Evolutionary conservation across 2,329 filamentous ascomycete species (phyloP), one percentile per base, ranked within the genome.

Genomic region (Peltaster fructicola): DNA sequence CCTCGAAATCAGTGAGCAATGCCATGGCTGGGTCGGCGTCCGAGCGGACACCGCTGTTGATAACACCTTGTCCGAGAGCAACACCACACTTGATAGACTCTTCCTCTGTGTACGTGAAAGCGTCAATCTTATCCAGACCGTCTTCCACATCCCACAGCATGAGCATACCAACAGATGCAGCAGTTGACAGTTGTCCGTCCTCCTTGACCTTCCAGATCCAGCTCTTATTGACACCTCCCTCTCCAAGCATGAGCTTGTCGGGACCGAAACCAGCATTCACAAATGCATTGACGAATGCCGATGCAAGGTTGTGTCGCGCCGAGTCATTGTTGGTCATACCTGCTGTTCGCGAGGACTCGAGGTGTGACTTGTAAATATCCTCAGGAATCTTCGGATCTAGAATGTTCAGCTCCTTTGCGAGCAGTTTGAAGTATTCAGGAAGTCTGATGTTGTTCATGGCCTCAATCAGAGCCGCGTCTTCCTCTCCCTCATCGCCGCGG

Each of bases 131-230:
- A 50, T 92, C 81, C 26, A 98, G 60, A 27, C 85, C 88, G 37
- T 69, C 73, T 44, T 95, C 85, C 12, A 92, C 74, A 45, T 98
- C 85, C 79, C 88, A 92, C 44, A 91, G 68, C 47, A 92, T 62
- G 10, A 98, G 63, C 42, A 88, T 85, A 45, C 88, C 88, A 39
- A 93, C 57, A 1, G 88, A 95, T 4, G 90, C 90, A 18, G 90
- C 78, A 1, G 85, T 93, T 2, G 88, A 95, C 54, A 92, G 66
- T 82, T 92, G 92, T 35, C 88, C 88, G 44, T 93, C 84, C 20
- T 90, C 82, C 56, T 98, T 98, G 11, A 90, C 95, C 61, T 95
- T 98, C 81, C 82, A 98, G 4, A 98, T 80, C 85, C 88, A 98
- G 35, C 76, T 79, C 41, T 77, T 73, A 58, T 91, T 90, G 35